Percentiles rank a stretch among this genome's conserved stretches.
Conservation (phyloP, 2,329 filamentous ascomycete species). For the Colletotrichum liriopes region DNA sequence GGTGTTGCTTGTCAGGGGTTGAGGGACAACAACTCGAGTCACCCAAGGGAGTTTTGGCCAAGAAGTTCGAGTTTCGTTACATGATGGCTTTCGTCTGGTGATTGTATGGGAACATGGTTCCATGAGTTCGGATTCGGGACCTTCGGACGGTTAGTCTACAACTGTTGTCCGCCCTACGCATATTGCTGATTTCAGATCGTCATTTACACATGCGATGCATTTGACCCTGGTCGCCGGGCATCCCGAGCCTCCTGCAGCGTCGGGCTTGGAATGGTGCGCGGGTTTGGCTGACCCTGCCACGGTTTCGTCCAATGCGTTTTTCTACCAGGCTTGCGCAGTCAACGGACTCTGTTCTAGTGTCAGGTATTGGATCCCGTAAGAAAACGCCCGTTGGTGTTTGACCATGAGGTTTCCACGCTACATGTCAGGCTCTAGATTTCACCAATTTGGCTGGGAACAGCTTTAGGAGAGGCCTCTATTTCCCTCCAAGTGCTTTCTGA, state of each 20-base stretch:
- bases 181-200: not conserved
- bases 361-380: too few species aligned
- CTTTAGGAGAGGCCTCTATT: not conserved
- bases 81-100: slow-evolving; percentile 22
- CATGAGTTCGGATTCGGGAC: slow-evolving; percentile 24
- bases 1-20: slow-evolving; percentile 20
- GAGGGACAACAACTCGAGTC: slow-evolving; percentile 14
- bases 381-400: not conserved
- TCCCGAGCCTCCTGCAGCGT: not conserved
- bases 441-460: not conserved
- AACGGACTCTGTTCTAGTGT: not conserved
- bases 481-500: not conserved
- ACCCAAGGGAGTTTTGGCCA: slow-evolving; percentile 28
- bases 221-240: slow-evolving; percentile 4
- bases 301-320: not conserved
- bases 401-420: not conserved
- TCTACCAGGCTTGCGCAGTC: not conserved
- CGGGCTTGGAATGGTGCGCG: not conserved
- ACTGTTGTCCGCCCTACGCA: slow-evolving; percentile 11
- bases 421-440: not conserved
- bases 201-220: not conserved
- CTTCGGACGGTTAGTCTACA: slow-evolving; percentile 15
- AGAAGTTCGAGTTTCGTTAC: slow-evolving; percentile 36
- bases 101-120: slow-evolving; percentile 28
- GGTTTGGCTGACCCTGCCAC: not conserved